Conservation (phyloP, 805 yeast genomes). For the Yarrowia sp. region DNA sequence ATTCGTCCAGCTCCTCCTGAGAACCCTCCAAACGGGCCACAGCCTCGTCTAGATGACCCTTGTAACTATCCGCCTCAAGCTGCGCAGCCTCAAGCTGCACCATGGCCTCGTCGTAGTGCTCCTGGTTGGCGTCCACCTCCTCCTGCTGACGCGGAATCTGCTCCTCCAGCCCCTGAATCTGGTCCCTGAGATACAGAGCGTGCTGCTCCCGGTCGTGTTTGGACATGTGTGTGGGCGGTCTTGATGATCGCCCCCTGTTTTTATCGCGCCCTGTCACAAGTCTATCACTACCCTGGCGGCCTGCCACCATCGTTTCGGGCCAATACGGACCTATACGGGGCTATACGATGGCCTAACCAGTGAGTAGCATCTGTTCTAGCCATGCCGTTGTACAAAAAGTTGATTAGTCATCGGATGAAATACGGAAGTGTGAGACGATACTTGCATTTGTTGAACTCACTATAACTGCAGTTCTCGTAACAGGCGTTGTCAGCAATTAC, state of each 20-base stretch:
- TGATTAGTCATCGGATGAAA: too few species aligned
- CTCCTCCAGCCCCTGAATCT: constrained; percentile 2
- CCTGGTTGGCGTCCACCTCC: constrained; percentile 16
- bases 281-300: neutral
- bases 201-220: constrained; percentile 28
- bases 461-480: too few species aligned
- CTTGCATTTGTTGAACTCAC: too few species aligned
- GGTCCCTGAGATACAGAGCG: constrained; percentile 14
- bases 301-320: neutral
- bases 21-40: constrained; percentile 10
- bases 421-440: too few species aligned
- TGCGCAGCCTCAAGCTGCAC: neutral
- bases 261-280: neutral
- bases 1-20: constrained; percentile 17
- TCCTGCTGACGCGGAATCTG: neutral
- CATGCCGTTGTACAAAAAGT: too few species aligned
- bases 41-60: constrained; percentile 4
- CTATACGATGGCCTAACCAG: neutral
- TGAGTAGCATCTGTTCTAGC: too few species aligned
- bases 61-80: neutral
- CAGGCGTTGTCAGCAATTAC: too few species aligned
- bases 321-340: neutral
- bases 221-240: neutral
- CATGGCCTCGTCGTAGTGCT: neutral
- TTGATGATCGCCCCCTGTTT: too few species aligned